phyloP scores from a whole-genome alignment of 495 filamentous ascomycete species.

The Sphaerosporella brunnea region DNA sequence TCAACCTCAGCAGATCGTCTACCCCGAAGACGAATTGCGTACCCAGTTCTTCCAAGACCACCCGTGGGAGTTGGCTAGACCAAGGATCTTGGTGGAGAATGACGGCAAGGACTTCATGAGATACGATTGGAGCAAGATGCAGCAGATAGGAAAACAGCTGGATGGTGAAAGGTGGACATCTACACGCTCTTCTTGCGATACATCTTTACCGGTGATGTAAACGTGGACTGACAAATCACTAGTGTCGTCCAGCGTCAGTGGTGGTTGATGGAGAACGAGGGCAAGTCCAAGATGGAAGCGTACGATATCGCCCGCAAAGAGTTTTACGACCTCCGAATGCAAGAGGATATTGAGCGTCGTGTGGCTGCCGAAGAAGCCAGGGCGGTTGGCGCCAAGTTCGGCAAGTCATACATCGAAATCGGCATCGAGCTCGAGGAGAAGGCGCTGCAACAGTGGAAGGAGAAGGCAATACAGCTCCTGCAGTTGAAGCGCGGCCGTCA shows the following conservation, averaged over 20 bases:
- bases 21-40: conserved; percentile 73
- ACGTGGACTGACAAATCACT: conserved; percentile 5
- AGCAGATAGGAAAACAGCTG: conserved; percentile 59
- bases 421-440: conserved; percentile 69
- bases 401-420: conserved; percentile 50
- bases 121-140: conserved; percentile 62
- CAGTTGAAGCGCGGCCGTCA: conserved; percentile 3
- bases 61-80: conserved; percentile 91
- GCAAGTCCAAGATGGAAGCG: conserved; percentile 44
- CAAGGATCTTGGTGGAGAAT: conserved; percentile 64
- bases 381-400: conserved; percentile 70
- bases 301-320: conserved; percentile 80
- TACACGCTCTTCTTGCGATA: neutral
- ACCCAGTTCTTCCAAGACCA: conserved; percentile 75
- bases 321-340: conserved; percentile 68
- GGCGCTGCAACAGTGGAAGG: conserved; percentile 63
- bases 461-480: conserved; percentile 41
- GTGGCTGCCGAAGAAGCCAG: conserved; percentile 79
- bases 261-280: conserved; percentile 54
- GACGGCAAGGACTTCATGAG: conserved; percentile 61
- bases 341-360: conserved; percentile 65
- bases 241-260: conserved; percentile 90
- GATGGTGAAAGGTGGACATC: conserved; percentile 65
- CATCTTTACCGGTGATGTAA: neutral
- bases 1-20: conserved; percentile 55